Percentiles rank a stretch among this genome's conserved stretches.
phyloP scores from a whole-genome alignment of 2,329 filamentous ascomycete genomes.

The Rugonectria rugulosa region DNA sequence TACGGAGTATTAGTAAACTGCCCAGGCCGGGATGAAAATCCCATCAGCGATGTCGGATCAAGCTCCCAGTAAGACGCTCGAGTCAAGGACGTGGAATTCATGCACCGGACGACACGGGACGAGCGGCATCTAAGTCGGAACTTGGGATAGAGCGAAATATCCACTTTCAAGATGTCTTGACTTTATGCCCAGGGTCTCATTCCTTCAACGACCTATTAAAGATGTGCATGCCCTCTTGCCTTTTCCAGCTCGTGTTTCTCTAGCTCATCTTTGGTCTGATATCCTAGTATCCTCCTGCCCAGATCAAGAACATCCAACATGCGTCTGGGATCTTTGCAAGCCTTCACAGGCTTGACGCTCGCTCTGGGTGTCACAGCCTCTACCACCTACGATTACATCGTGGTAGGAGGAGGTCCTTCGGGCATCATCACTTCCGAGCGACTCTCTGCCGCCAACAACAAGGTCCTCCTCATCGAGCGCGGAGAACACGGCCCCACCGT shows the following conservation, averaged over 20 bases:
- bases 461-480: constrained; percentile 69
- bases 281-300: too few species aligned
- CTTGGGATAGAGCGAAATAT: too few species aligned
- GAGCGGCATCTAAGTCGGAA: too few species aligned
- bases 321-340: constrained; percentile 6
- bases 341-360: constrained; percentile 12
- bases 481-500: constrained; percentile 67
- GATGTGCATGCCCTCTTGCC: neutral
- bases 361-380: neutral
- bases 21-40: too few species aligned
- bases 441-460: constrained; percentile 69
- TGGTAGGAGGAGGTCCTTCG: constrained; percentile 34
- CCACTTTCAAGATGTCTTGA: neutral
- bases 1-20: too few species aligned
- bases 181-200: neutral
- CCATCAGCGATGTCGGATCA: too few species aligned
- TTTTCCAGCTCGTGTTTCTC: neutral
- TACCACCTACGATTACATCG: constrained; percentile 36
- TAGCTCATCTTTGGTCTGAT: neutral
- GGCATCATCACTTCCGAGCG: constrained; percentile 42
- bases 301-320: constrained; percentile 4
- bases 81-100: too few species aligned
- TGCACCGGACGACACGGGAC: too few species aligned
- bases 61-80: neutral
- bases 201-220: neutral